Evolutionary conservation across 2,329 filamentous ascomycete species (phyloP).

Genomic region (Nigrospora osmanthi): DNA sequence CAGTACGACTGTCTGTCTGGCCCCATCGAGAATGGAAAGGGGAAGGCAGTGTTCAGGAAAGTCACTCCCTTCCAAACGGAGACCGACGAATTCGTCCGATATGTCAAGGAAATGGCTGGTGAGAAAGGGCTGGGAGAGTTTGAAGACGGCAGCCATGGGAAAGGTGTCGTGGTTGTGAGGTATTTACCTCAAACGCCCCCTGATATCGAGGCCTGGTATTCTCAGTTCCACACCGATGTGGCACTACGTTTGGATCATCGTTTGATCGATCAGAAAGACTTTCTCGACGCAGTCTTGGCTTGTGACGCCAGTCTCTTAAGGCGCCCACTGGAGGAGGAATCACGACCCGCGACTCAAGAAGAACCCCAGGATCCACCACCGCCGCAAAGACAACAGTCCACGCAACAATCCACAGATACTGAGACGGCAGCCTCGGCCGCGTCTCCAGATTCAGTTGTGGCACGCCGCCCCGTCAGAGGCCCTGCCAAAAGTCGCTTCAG

Average conservation of each 20-base stretch:
- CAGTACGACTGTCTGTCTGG: slow-evolving; percentile 72
- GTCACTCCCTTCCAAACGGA: slow-evolving; percentile 56
- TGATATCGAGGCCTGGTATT: slow-evolving; percentile 55
- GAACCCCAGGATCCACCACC: slow-evolving; percentile 14
- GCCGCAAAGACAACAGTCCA: slow-evolving; percentile 6
- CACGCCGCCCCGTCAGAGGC: slow-evolving; percentile 27
- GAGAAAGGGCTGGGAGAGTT: slow-evolving; percentile 63
- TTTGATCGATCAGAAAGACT: slow-evolving; percentile 82
- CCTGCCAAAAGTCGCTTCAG: slow-evolving; percentile 56
- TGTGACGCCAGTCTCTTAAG: slow-evolving; percentile 69
- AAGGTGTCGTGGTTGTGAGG: slow-evolving; percentile 72
- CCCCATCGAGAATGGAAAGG: slow-evolving; percentile 69
- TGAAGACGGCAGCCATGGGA: slow-evolving; percentile 54
- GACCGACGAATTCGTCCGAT: slow-evolving; percentile 69
- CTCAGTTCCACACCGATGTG: slow-evolving; percentile 59
- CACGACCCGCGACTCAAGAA: slow-evolving; percentile 10
- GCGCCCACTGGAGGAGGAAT: slow-evolving; percentile 52
- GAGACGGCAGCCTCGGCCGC: slow-evolving; percentile 1
- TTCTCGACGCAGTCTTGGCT: slow-evolving; percentile 81
- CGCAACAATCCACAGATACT: slow-evolving; percentile 4
- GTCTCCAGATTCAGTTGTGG: slow-evolving; percentile 7
- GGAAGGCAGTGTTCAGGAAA: slow-evolving; percentile 67
- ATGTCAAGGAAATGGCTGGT: slow-evolving; percentile 66
- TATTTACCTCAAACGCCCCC: slow-evolving; percentile 54
- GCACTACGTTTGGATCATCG: slow-evolving; percentile 70